Conservation (phyloP, 306 rosid genomes). For the Vigna trinervia region DNA sequence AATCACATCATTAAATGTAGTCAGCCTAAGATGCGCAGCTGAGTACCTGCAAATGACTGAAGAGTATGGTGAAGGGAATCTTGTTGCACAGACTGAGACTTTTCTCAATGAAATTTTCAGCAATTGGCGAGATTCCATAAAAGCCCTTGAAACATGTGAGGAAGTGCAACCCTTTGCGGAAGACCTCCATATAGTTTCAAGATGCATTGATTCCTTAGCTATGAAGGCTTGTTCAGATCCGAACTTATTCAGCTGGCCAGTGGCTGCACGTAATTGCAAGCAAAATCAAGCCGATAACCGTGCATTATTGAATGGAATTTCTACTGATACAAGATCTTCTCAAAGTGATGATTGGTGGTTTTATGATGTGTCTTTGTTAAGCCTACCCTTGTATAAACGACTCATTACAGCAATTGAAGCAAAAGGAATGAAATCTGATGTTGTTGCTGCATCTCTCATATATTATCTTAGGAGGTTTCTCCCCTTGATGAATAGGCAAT, state of each 20-base stretch:
- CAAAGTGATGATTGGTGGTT: conserved; percentile 77
- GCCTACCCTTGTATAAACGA: conserved; percentile 71
- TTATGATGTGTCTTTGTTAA: conserved; percentile 79
- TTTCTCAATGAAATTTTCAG: conserved; percentile 64
- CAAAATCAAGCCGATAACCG: conserved; percentile 47
- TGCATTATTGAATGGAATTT: conserved; percentile 66
- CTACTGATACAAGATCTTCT: conserved; percentile 49
- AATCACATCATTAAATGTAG: conserved; percentile 63
- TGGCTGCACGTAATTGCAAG: conserved; percentile 41
- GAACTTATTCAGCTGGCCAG: conserved; percentile 57
- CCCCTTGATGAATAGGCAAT: conserved; percentile 79
- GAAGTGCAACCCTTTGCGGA: conserved; percentile 68
- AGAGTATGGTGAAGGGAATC: conserved; percentile 72
- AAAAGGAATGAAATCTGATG: conserved; percentile 77
- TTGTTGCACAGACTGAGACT: conserved; percentile 59
- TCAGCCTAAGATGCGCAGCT: conserved; percentile 84
- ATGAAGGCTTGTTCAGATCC: conserved; percentile 78
- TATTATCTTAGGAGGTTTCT: conserved; percentile 71
- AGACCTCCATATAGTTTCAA: conserved; percentile 70
- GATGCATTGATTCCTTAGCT: conserved; percentile 88
- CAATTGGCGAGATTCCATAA: conserved; percentile 72
- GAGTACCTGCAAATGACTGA: conserved; percentile 87
- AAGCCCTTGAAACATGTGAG: conserved; percentile 76
- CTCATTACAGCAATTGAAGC: conserved; percentile 69
- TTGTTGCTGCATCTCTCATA: conserved; percentile 69